Conservation (phyloP, 2,329 filamentous ascomycete species). For the Aciculosporium take region DNA sequence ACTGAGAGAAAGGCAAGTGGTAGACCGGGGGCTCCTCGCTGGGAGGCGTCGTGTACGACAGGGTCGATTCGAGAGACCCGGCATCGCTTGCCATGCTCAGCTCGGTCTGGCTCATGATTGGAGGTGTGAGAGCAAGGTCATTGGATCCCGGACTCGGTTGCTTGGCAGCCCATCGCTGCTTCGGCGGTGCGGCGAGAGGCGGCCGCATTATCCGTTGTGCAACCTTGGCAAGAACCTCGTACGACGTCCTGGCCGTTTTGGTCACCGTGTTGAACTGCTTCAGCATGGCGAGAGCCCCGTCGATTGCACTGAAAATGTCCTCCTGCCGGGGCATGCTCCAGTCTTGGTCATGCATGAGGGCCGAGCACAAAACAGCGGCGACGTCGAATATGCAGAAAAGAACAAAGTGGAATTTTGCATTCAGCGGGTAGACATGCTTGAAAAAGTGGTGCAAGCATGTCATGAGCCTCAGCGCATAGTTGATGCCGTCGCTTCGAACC, state of each 20-base stretch:
- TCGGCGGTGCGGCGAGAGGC: background rate
- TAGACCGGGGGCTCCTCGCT: constrained; percentile 1
- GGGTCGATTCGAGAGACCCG: background rate
- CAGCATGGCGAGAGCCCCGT: constrained; percentile 21
- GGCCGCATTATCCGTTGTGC: constrained; percentile 10
- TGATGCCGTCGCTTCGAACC: constrained; percentile 27
- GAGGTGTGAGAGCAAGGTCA: constrained; percentile 7
- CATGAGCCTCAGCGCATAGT: constrained; percentile 29
- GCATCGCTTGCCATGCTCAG: constrained; percentile 2
- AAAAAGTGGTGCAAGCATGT: constrained; percentile 26
- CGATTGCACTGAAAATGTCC: constrained; percentile 26
- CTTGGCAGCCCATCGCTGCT: constrained; percentile 1
- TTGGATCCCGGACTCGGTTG: constrained; percentile 2
- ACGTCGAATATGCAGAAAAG: constrained; percentile 38
- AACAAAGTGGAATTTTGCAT: constrained; percentile 34
- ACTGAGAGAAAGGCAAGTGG: background rate
- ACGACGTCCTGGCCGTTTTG: constrained; percentile 19
- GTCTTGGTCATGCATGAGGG: constrained; percentile 34
- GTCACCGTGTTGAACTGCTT: constrained; percentile 16
- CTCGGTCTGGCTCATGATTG: constrained; percentile 1
- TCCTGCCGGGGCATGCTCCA: constrained; percentile 24
- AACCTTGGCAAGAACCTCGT: constrained; percentile 18
- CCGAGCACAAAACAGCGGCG: constrained; percentile 34
- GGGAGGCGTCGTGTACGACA: constrained; percentile 5
- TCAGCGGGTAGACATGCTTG: constrained; percentile 27